These are phyloP conservation scores for Aspergillus sojae DNA, from an alignment of 2,329 filamentous ascomycete species.

Conservation along the genomic window DNA sequence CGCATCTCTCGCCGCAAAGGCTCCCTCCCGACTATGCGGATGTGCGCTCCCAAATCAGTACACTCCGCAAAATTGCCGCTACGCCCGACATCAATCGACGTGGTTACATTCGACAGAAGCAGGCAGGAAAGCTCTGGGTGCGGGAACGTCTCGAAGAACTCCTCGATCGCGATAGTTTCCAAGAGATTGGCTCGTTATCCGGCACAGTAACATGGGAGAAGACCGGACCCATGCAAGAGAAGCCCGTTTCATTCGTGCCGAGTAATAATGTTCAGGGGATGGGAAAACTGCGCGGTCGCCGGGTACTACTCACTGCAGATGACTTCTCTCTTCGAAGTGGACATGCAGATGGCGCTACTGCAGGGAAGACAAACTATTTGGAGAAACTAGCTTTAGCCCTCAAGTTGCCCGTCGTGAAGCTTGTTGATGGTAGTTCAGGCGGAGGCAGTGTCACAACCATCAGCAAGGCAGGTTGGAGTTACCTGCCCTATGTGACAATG, in stretches of 20 bases:
- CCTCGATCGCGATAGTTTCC: slow-evolving; percentile 59
- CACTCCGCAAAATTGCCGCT: slow-evolving; percentile 55
- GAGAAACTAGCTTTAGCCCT: slow-evolving; percentile 63
- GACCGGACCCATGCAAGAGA: slow-evolving; percentile 38
- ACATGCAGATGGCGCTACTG: slow-evolving; percentile 63
- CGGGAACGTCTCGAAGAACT: slow-evolving; percentile 62
- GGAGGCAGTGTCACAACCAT: slow-evolving; percentile 66
- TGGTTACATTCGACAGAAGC: slow-evolving; percentile 65
- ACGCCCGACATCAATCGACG: slow-evolving; percentile 57
- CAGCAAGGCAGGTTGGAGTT: slow-evolving; percentile 57
- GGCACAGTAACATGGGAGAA: slow-evolving; percentile 63
- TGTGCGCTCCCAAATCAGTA: slow-evolving; percentile 59
- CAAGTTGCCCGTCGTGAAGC: slow-evolving; percentile 63
- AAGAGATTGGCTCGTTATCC: slow-evolving; percentile 62
- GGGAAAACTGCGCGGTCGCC: slow-evolving; percentile 55
- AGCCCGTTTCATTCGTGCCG: slow-evolving; percentile 55
- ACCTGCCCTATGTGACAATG: slow-evolving; percentile 60
- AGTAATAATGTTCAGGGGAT: slow-evolving; percentile 66
- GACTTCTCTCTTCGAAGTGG: slow-evolving; percentile 66
- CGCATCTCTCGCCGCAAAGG: slow-evolving; percentile 39
- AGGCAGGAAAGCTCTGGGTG: slow-evolving; percentile 67
- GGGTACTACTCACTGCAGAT: slow-evolving; percentile 64
- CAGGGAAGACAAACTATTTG: slow-evolving; percentile 62
- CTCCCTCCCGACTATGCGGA: slow-evolving; percentile 65
- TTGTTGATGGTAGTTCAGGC: slow-evolving; percentile 66